A percentile compares a stretch with the other conserved stretches of the same genome.
Conservation (phyloP, 495 filamentous ascomycete genomes). For the Lophiostoma macrostomum region DNA sequence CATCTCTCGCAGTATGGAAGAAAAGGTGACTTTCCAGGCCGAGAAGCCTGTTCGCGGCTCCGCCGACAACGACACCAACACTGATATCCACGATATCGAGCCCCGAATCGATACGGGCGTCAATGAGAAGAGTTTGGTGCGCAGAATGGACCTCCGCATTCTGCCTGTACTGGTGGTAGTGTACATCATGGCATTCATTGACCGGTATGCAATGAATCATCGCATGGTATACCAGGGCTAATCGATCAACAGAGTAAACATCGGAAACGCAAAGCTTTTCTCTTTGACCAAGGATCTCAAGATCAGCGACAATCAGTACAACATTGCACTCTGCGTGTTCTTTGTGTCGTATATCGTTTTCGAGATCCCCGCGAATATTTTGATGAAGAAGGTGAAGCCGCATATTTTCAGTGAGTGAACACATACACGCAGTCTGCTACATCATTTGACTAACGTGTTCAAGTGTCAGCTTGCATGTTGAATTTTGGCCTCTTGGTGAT, state of each 20-base stretch:
- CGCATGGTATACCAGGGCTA: neutral
- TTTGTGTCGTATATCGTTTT: conserved; percentile 8
- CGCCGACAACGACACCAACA: too few species aligned
- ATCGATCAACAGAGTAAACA: neutral
- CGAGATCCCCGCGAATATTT: conserved; percentile 6
- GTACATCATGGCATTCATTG: conserved; percentile 4
- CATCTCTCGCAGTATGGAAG: too few species aligned
- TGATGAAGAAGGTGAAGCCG: conserved; percentile 7
- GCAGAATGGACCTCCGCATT: conserved; percentile 1
- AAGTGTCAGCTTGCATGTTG: neutral
- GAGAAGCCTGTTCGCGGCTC: too few species aligned
- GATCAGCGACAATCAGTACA: neutral
- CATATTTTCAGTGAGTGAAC: conserved; percentile 1
- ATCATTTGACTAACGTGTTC: too few species aligned
- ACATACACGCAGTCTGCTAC: too few species aligned
- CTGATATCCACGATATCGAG: too few species aligned
- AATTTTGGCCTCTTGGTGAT: neutral
- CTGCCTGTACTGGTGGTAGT: neutral
- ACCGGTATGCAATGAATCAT: neutral
- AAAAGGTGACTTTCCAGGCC: too few species aligned
- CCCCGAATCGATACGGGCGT: too few species aligned
- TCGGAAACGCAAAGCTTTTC: neutral
- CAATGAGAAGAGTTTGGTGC: neutral
- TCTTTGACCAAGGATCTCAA: neutral
- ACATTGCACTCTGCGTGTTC: conserved; percentile 1